Conservation (phyloP, 805 yeast species). For the Nakazawaea laoshanensis region DNA sequence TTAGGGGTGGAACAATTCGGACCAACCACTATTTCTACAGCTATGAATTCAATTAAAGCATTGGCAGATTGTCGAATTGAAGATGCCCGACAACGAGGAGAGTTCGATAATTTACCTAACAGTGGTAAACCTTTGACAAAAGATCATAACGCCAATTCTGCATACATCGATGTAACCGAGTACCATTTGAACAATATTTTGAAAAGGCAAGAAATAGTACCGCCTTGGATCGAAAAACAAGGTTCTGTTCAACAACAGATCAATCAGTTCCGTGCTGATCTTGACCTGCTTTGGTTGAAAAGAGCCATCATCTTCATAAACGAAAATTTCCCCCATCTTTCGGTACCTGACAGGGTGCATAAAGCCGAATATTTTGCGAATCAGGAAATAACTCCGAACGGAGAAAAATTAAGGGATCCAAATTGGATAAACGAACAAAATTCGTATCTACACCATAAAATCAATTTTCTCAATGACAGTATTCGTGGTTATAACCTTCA, state of each 20-base stretch:
- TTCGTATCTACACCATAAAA: conserved; percentile 22
- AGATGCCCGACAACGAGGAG: conserved; percentile 66
- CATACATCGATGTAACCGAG: conserved; percentile 59
- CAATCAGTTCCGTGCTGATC: conserved; percentile 32
- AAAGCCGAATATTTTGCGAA: conserved; percentile 13
- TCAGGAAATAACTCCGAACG: conserved; percentile 14
- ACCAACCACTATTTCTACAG: conserved; percentile 29
- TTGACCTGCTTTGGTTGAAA: conserved; percentile 32
- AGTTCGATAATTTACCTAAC: conserved; percentile 46
- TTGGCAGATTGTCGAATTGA: conserved; percentile 72
- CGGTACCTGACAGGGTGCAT: conserved; percentile 13
- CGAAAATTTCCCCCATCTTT: conserved; percentile 17
- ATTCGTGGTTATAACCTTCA: conserved; percentile 54
- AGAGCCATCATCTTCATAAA: conserved; percentile 20
- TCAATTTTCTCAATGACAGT: conserved; percentile 35
- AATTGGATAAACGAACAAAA: conserved; percentile 30
- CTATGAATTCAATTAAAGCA: conserved; percentile 48
- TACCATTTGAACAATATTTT: conserved; percentile 74
- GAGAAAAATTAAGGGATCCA: conserved; percentile 13
- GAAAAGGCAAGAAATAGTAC: conserved; percentile 66
- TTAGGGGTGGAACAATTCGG: conserved; percentile 46
- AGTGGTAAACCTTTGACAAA: conserved; percentile 54
- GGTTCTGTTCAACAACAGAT: conserved; percentile 43
- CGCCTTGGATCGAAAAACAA: conserved; percentile 89
- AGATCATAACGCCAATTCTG: conserved; percentile 33